These are phyloP conservation scores for Echites panduratus DNA, from an alignment of 257 asterid species.

Conservation along the genomic window DNA sequence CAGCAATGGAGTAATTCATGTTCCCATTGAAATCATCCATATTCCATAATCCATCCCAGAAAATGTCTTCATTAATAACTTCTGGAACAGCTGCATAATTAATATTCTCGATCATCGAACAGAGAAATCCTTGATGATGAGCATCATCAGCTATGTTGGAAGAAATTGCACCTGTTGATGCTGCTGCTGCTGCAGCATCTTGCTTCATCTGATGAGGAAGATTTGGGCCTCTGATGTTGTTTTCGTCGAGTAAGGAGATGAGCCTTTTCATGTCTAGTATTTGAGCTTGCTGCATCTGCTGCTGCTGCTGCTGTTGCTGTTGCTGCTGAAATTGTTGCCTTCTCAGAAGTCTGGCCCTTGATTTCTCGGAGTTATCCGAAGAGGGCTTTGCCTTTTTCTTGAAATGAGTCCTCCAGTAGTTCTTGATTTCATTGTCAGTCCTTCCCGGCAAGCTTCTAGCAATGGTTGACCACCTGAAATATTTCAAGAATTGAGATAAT, in stretches of 20 bases:
- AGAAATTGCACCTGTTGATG: not conserved
- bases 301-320: conserved; percentile 37
- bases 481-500: not conserved
- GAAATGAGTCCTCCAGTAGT: conserved; percentile 79
- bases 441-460: conserved; percentile 75
- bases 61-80: conserved; percentile 35
- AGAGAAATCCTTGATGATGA: conserved; percentile 27
- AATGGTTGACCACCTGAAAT: conserved; percentile 70
- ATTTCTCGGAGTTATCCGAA: conserved; percentile 31
- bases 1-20: conserved; percentile 12
- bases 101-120: conserved; percentile 29
- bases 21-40: conserved; percentile 50
- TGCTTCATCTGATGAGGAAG: conserved; percentile 34
- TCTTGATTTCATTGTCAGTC: conserved; percentile 66
- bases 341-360: conserved; percentile 39
- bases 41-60: conserved; percentile 72
- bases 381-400: conserved; percentile 45
- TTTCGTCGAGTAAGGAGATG: conserved; percentile 36
- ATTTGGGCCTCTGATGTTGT: conserved; percentile 19
- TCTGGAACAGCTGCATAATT: conserved; percentile 30
- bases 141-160: conserved; percentile 15
- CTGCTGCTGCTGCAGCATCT: no score
- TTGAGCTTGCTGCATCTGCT: conserved; percentile 28
- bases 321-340: conserved; percentile 61
- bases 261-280: conserved; percentile 37